phyloP scores from a whole-genome alignment of 164 flowering plant genomes.

The Vitis cinerea region DNA sequence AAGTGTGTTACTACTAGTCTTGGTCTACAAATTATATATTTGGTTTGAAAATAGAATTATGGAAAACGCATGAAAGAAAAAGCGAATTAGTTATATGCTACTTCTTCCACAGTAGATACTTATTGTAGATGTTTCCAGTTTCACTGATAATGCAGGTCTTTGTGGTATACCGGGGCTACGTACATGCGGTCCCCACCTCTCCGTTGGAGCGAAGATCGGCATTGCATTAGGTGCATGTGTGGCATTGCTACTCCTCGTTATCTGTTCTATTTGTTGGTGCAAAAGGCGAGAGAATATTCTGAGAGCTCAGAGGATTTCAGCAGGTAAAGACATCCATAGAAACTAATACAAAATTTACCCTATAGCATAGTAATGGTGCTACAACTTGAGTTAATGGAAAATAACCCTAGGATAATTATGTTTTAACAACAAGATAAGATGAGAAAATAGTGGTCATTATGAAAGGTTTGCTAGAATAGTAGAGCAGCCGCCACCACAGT shows the following conservation, averaged over 20 bases:
- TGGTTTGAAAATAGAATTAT: neutral
- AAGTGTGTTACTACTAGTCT: slow-evolving; percentile 51
- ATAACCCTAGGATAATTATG: too few relatives aligned
- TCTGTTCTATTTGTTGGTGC: slow-evolving; percentile 72
- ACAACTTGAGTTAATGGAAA: too few relatives aligned
- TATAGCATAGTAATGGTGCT: too few relatives aligned
- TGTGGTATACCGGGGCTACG: slow-evolving; percentile 96
- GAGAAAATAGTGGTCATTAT: neutral
- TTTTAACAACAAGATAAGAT: neutral
- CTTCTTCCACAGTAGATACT: slow-evolving; percentile 2
- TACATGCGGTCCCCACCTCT: slow-evolving; percentile 81
- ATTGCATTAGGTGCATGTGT: slow-evolving; percentile 52
- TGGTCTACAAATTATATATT: neutral
- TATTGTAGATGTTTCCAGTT: slow-evolving; percentile 46
- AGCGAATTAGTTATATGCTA: neutral
- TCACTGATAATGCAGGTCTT: slow-evolving; percentile 87
- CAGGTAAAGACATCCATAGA: slow-evolving; percentile 44
- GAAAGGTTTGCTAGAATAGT: neutral
- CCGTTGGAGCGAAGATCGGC: slow-evolving; percentile 71
- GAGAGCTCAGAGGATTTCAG: slow-evolving; percentile 78
- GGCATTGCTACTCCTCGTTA: slow-evolving; percentile 44
- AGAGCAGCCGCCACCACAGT: neutral
- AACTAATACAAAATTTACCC: too few relatives aligned
- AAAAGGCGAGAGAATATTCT: slow-evolving; percentile 92
- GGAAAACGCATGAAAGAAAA: too few relatives aligned